Conservation (phyloP, 352 stramenopile genomes). For the Phytophthora crassamura region DNA sequence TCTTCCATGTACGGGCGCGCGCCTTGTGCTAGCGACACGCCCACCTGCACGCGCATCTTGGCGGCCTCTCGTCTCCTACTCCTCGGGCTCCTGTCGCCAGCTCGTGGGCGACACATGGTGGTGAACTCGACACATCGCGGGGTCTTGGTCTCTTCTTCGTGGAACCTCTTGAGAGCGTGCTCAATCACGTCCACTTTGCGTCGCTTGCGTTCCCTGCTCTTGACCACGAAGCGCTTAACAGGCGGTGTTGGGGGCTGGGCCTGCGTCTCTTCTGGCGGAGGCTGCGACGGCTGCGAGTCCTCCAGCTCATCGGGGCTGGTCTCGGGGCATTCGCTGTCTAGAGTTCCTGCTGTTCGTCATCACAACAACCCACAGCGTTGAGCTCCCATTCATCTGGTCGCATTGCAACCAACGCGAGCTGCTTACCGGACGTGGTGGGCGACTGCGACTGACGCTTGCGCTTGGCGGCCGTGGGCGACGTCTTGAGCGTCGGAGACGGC, state of each 20-base stretch:
- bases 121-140: constrained; percentile 61
- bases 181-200: constrained; percentile 71
- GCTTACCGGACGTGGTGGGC: constrained; percentile 46
- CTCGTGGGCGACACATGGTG: constrained; percentile 40
- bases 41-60: constrained; percentile 59
- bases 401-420: not conserved
- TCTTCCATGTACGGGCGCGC: constrained; percentile 86
- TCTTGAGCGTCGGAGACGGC: not conserved
- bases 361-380: constrained; percentile 11
- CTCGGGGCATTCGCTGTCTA: constrained; percentile 37
- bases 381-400: constrained; percentile 1
- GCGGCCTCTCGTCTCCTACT: constrained; percentile 20
- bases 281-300: constrained; percentile 30
- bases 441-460: constrained; percentile 70
- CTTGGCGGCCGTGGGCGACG: constrained; percentile 53
- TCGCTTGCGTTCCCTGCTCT: constrained; percentile 61
- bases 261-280: constrained; percentile 21
- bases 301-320: constrained; percentile 38
- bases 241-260: constrained; percentile 16
- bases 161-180: constrained; percentile 63
- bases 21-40: constrained; percentile 62
- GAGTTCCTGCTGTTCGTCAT: constrained; percentile 27
- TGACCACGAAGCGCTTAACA: constrained; percentile 56
- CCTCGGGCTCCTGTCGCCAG: constrained; percentile 18
- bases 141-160: constrained; percentile 37